Percentiles rank a stretch among this genome's conserved stretches.
Evolutionary conservation across 2,329 filamentous ascomycete species (phyloP).

Genomic region (Xylaria sp.): DNA sequence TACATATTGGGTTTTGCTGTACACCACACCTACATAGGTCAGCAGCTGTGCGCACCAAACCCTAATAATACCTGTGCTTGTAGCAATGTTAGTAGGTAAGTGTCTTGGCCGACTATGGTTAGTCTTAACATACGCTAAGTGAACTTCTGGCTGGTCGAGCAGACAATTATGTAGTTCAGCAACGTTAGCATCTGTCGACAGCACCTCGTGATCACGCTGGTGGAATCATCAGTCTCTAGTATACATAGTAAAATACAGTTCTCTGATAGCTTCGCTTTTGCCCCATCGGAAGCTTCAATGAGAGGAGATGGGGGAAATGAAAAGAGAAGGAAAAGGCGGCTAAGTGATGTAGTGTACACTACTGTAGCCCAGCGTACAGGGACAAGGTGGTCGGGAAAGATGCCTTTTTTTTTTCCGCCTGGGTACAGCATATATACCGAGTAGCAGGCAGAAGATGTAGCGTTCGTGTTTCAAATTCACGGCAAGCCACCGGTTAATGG

Average conservation of each 20-base stretch:
- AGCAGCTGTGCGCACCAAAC: conserved; percentile 11
- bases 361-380: conserved; percentile 7
- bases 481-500: background rate
- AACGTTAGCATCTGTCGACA: conserved; percentile 6
- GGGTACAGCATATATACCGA: background rate
- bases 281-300: background rate
- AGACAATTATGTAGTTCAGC: conserved; percentile 1
- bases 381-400: conserved; percentile 21
- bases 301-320: background rate
- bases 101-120: conserved; percentile 8
- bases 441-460: background rate
- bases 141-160: background rate
- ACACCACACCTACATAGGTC: conserved; percentile 1
- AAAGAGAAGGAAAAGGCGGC: background rate
- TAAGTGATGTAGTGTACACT: background rate
- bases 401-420: background rate
- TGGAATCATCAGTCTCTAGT: conserved; percentile 6
- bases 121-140: background rate
- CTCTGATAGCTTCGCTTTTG: conserved; percentile 10
- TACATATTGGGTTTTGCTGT: conserved; percentile 20
- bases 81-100: conserved; percentile 1
- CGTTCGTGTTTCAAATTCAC: conserved; percentile 1
- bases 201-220: conserved; percentile 28
- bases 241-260: background rate
- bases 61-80: background rate